Evolutionary conservation across 495 filamentous ascomycete species (phyloP), one percentile per base, ranked within the genome.

Genomic region (Podospora conica): DNA sequence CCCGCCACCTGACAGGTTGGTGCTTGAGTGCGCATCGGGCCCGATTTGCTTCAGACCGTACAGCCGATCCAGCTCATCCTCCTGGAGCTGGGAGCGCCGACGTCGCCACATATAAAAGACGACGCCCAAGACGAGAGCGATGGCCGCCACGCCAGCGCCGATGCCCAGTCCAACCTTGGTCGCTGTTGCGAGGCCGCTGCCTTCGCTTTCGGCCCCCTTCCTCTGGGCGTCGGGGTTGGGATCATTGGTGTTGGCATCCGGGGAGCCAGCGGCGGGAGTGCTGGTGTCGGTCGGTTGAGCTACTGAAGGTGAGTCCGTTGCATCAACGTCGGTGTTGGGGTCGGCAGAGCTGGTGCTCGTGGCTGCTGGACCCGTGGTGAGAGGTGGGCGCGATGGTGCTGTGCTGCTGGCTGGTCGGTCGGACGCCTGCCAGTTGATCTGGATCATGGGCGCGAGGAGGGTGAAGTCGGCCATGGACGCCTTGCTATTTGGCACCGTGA

Each of bases 391-490:
- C 18, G 40, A 48, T n/a, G 60, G 21, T 21, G 53, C 53, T 3
- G 60, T 23, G 40, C 11, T 64, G 23, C 29, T 54, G 23, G 63
- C 21, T 22, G 64, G 66, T n/a, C 61, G 65, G 57, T 77, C 75
- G 63, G 63, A 70, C 65, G 67, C 67, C 24, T 76, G 74, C 67
- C 67, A 76, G 70, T 76, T 75, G 66, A 78, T 74, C 63, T 78
- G 74, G 59, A 78, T 71, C 73, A 78, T 75, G 20, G 74, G 73
- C 3, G 76, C 74, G 21, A 70, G 71, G 0, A 78, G 56, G 25
- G 62, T 71, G 66, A 75, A 68, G 2, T 66, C 69, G 1, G 70
- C 71, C 31, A 73, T 69, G 60, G 70, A 68, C 0, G 65, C 71
- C n/a, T 65, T 25, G 0, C 65, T 21, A 28, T 71, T 48, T 3